Conservation (phyloP, 331 rosid genomes). For the Saraca asoca region DNA sequence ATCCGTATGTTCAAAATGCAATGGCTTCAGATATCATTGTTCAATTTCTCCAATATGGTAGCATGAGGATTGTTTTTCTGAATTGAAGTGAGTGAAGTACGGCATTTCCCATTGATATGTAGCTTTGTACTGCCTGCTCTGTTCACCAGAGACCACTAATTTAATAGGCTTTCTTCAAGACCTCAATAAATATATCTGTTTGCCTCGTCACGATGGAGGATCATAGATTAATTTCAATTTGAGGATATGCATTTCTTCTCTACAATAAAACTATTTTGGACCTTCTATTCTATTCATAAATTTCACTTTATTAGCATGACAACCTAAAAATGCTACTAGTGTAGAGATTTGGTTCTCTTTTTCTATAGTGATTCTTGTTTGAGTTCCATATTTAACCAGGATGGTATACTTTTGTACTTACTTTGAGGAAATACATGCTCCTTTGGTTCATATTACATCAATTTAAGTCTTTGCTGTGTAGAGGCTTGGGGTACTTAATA, state of each 20-base stretch:
- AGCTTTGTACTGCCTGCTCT: conserved; percentile 2
- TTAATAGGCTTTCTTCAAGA: conserved; percentile 2
- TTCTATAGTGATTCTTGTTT: not conserved
- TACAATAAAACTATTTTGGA: too few relatives aligned
- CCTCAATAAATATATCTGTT: too few relatives aligned
- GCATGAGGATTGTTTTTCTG: not conserved
- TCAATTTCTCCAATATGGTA: conserved; percentile 6
- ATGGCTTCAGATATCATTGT: not conserved
- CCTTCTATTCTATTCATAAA: too few relatives aligned
- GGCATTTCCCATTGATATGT: conserved; percentile 14
- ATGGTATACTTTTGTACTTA: not conserved
- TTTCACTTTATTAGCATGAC: not conserved
- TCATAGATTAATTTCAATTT: too few relatives aligned
- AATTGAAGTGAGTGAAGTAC: not conserved
- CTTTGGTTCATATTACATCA: conserved; percentile 3
- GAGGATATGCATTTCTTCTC: not conserved
- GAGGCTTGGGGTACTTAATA: conserved; percentile 12
- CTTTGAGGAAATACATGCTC: not conserved
- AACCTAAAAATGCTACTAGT: not conserved
- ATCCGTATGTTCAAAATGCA: conserved; percentile 11
- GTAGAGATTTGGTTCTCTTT: not conserved
- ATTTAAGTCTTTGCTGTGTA: not conserved
- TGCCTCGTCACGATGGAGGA: too few relatives aligned
- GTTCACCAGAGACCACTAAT: conserved; percentile 5
- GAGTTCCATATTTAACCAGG: not conserved